Evolutionary conservation across 2,329 filamentous ascomycete genomes (phyloP), one percentile per base, ranked within the genome.

Genomic region (Triangularia setosa): DNA sequence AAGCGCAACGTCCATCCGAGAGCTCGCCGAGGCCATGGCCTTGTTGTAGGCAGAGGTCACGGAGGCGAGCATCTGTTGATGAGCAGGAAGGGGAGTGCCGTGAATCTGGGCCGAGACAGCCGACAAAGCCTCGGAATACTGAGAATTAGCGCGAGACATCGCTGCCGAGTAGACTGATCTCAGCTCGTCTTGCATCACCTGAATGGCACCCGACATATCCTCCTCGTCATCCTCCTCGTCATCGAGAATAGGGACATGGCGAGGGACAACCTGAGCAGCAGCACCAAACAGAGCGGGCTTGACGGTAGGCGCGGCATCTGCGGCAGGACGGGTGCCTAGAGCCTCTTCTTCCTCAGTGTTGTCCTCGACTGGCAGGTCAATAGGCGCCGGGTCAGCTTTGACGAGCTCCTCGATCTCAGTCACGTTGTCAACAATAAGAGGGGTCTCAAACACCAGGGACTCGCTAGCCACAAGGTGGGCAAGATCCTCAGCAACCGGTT

Each of bases 11-110:
- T 84, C 79, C 6, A 90, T 76, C 25, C 82, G 82, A 8, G 83
- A 80, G 69, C 83, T 89, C 12, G 90, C 90, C 4, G 83, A 83
- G 1, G 81, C 81, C 16, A 90, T 73, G 1, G 89, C 88, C 30
- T 84, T 83, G 33, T 88, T 88, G 72, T 92, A 93, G 1, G 85
- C 89, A 5, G 81, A 83, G 8, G 88, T 87, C 9, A 90, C 84
- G 0, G 89, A 90, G 8, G 88, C 84, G 12, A 91, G 79, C 73
- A 92, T 84, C 66, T 91, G 81, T 69, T 91, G 81, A 66, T 92
- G 87, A 3, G 85, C 82, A 7, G 90, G 90, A 71, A 90, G 85
- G 1, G 89, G 85, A 1, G 87, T 87, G 30, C 89, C 90, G 27
- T 85, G 87, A 44, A 92, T 83, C 70, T 91, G 84, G 3, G 81